Conservation (phyloP, 2,329 filamentous ascomycete species). For the Colletotrichum magnum region DNA sequence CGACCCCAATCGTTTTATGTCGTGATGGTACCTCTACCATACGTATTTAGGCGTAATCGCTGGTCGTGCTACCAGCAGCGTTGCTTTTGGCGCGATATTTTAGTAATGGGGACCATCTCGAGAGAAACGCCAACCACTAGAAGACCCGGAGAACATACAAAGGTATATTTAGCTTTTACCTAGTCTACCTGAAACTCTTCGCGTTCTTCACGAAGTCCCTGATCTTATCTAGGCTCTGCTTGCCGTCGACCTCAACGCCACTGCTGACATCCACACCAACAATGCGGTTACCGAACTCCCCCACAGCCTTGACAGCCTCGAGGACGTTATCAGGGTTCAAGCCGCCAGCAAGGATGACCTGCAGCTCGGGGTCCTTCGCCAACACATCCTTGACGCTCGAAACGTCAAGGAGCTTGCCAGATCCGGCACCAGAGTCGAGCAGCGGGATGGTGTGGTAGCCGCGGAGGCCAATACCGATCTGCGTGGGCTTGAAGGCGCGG, state of each 20-base stretch:
- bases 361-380: conserved; percentile 76
- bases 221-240: conserved; percentile 87
- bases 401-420: conserved; percentile 83
- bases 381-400: conserved; percentile 78
- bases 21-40: too few relatives aligned
- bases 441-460: conserved; percentile 89
- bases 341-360: conserved; percentile 87
- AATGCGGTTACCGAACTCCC: conserved; percentile 71
- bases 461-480: conserved; percentile 78
- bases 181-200: conserved; percentile 69
- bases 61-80: too few relatives aligned
- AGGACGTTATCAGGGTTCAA: conserved; percentile 84
- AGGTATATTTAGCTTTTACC: too few relatives aligned
- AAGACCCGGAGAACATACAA: too few relatives aligned
- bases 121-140: too few relatives aligned
- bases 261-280: conserved; percentile 94
- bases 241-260: conserved; percentile 88
- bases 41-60: too few relatives aligned
- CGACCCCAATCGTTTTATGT: too few relatives aligned
- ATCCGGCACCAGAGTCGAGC: conserved; percentile 88
- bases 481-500: conserved; percentile 83
- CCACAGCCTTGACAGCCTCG: conserved; percentile 74
- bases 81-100: too few relatives aligned
- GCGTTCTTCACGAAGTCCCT: conserved; percentile 82
- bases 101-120: too few relatives aligned